These are phyloP conservation scores for Metschnikowia baotianmanensis DNA, from an alignment of 805 yeast species.

Conservation along the genomic window DNA sequence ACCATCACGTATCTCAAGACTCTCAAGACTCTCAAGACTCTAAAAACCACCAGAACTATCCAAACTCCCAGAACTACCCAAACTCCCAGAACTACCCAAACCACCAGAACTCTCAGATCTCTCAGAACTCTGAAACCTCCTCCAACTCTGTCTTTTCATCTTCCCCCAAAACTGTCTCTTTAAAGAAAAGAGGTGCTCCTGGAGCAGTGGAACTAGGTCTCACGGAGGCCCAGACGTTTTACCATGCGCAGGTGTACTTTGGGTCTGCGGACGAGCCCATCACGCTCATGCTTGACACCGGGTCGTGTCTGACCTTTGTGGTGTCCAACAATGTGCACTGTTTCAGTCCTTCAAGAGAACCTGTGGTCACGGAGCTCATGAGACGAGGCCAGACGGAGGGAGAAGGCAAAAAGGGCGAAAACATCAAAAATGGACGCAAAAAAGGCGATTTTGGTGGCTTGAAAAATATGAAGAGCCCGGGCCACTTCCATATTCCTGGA, in stretches of 20 bases:
- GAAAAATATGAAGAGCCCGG: too few species aligned
- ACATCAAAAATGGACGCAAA: too few species aligned
- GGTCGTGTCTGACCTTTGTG: constrained; percentile 3
- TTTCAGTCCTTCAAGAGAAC: not conserved
- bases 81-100: too few species aligned
- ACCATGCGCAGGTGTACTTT: not conserved
- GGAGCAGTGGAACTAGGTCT: not conserved
- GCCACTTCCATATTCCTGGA: too few species aligned
- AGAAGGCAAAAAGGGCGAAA: not conserved
- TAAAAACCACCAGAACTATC: too few species aligned
- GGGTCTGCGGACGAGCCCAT: constrained; percentile 3
- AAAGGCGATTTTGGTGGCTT: too few species aligned
- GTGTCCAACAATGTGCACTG: constrained; percentile 1
- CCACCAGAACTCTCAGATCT: too few species aligned
- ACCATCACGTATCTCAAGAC: too few species aligned
- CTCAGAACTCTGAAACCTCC: too few species aligned
- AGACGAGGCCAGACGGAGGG: not conserved
- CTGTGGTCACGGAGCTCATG: not conserved
- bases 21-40: too few species aligned
- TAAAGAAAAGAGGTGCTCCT: not conserved
- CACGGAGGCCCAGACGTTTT: not conserved
- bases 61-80: too few species aligned
- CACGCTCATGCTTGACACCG: constrained; percentile 4
- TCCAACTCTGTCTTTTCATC: not conserved
- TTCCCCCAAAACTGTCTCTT: not conserved